A percentile compares a stretch with the other conserved stretches of the same genome.
Conservation (phyloP, 139 green algal genomes). For the Tetratostichococcus sp. region DNA sequence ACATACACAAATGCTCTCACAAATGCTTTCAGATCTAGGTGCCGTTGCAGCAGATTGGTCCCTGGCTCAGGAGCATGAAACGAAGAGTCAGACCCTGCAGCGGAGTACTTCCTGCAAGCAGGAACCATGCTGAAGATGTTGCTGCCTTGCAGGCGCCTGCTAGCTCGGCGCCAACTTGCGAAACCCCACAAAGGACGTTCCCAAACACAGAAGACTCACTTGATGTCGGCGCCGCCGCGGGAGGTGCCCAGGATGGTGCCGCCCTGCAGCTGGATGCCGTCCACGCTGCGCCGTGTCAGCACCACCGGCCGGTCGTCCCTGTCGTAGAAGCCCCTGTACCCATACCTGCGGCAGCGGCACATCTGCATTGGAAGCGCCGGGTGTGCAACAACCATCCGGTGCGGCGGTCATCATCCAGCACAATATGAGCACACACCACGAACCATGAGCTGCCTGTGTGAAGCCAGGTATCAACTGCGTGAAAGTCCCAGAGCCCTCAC, state of each 20-base stretch:
- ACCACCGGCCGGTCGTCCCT: conserved; percentile 67
- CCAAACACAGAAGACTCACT: conserved; percentile 24
- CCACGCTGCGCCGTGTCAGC: conserved; percentile 78
- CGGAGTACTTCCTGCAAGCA: too few relatives aligned
- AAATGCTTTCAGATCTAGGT: too few relatives aligned
- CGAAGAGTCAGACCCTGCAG: too few relatives aligned
- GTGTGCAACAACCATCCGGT: too few relatives aligned
- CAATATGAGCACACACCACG: too few relatives aligned
- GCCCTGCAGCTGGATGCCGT: conserved; percentile 92
- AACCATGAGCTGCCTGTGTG: too few relatives aligned
- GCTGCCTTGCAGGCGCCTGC: neutral
- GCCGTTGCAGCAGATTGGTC: too few relatives aligned
- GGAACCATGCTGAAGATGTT: too few relatives aligned
- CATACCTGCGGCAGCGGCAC: conserved; percentile 44
- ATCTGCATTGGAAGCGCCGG: neutral
- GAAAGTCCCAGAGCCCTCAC: conserved; percentile 33
- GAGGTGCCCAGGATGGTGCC: conserved; percentile 95
- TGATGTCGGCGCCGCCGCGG: conserved; percentile 86
- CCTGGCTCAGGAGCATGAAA: too few relatives aligned
- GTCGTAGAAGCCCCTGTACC: conserved; percentile 84
- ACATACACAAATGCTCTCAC: too few relatives aligned
- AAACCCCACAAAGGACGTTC: neutral
- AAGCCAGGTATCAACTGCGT: too few relatives aligned
- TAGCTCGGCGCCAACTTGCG: neutral
- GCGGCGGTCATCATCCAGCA: too few relatives aligned